These are phyloP conservation scores for Hypoxylon sp. DNA, from an alignment of 2,329 filamentous ascomycete species.

Conservation along the genomic window DNA sequence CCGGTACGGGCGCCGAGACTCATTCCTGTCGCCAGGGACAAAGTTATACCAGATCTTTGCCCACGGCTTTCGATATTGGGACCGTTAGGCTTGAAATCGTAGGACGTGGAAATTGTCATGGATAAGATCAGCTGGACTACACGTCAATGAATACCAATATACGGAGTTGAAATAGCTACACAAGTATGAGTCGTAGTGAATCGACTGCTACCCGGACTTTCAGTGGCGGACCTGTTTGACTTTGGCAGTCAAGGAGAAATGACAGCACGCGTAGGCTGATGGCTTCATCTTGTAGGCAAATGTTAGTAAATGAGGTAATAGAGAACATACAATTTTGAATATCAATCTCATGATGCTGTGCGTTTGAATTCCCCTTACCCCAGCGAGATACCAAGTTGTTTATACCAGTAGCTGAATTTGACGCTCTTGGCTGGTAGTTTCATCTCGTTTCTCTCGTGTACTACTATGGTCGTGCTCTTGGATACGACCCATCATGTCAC, in stretches of 20 bases:
- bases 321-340: not conserved
- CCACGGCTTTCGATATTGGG: not conserved
- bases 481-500: not conserved
- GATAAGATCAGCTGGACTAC: not conserved
- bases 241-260: not conserved
- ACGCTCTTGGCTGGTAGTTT: not conserved
- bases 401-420: not conserved
- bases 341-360: not conserved
- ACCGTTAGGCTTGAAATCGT: not conserved
- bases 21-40: not conserved
- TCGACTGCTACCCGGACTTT: not conserved
- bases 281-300: not conserved
- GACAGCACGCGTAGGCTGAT: not conserved
- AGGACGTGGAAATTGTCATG: not conserved
- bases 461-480: not conserved
- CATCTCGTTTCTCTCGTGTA: not conserved
- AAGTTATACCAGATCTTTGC: not conserved
- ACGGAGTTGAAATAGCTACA: slow-evolving; percentile 1
- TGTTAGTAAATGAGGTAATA: not conserved
- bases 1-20: not conserved
- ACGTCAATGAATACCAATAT: not conserved
- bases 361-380: not conserved
- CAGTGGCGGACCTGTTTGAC: not conserved
- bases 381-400: not conserved
- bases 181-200: not conserved